Evolutionary conservation across 2,329 filamentous ascomycete genomes (phyloP), one percentile per base, ranked within the genome.

Genomic region (Xylaria sp.): DNA sequence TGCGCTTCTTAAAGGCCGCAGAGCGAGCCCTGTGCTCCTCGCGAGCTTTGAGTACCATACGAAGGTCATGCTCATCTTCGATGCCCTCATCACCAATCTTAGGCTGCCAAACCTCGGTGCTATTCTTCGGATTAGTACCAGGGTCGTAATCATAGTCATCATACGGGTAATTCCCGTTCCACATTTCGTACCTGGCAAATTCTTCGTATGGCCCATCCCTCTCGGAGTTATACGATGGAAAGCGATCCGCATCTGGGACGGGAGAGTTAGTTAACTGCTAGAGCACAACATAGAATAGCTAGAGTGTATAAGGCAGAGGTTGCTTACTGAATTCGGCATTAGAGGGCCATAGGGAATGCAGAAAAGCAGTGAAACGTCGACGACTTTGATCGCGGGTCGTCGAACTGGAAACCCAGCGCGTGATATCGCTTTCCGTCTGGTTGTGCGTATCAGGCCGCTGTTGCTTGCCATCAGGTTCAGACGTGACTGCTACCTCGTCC

Each of bases 41-140:
- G 2, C 67, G 64, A 25, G 66, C 60, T 23, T 48, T 25, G 1
- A 63, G 27, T 1, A 70, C 58, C 38, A 65, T 64, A 3, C 53
- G 31, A 11, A 68, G 57, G 6, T 68, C 67, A 1, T 54, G 11
- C 40, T 69, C 53, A 40, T 66, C 49, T 17, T 70, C 62, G 10
- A 69, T 68, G 8, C 67, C 68, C 15, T 58, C 40, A 2, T 70
- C 66, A 1, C 66, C 67, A 46, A 70, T 64, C 40, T 67, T 40
- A 8, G 68, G 68, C 37, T 63, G 40, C 60, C 46, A 63, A 15
- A 68, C 38, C 4, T 70, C 61, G 0, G 49, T 56, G 49, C 56
- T 60, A 8, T 15, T 37, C 6, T 37, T 29, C 6, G 62, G 64
- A 41, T 64, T 54, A 10, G 11, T 52, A 2, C 13, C 8, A 1